phyloP scores from a whole-genome alignment of 139 green algal genomes.

The Deuterostichococcus epilithicus region DNA sequence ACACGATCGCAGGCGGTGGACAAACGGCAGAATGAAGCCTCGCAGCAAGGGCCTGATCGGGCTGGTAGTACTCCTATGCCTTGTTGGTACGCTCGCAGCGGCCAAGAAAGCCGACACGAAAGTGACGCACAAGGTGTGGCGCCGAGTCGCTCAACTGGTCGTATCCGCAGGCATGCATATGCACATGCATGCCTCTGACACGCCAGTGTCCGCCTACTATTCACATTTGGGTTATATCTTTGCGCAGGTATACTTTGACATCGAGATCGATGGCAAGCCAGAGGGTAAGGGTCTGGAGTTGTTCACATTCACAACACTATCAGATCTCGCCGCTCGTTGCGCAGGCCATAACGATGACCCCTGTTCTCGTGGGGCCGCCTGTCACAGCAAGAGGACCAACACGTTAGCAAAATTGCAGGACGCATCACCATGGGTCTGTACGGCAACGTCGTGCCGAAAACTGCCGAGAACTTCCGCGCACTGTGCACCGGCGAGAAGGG shows the following conservation, averaged over 20 bases:
- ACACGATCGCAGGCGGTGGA: too few species aligned
- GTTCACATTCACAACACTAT: slow-evolving; percentile 5
- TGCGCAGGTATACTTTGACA: slow-evolving; percentile 53
- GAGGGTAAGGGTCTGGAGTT: slow-evolving; percentile 29
- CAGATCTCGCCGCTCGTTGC: background rate
- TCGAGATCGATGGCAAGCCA: slow-evolving; percentile 63
- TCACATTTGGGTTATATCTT: background rate
- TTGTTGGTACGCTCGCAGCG: too few species aligned
- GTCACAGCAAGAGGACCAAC: background rate
- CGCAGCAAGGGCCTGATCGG: too few species aligned
- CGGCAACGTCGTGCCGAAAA: slow-evolving; percentile 79
- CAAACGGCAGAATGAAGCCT: too few species aligned
- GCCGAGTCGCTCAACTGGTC: too few species aligned
- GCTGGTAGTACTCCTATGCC: too few species aligned
- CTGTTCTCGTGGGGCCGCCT: background rate
- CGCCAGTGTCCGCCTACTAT: too few species aligned
- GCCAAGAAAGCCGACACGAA: too few species aligned
- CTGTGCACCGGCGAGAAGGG: slow-evolving; percentile 47
- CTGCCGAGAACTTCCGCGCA: slow-evolving; percentile 80
- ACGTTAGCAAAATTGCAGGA: slow-evolving; percentile 31
- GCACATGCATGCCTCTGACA: too few species aligned
- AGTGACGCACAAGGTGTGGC: too few species aligned
- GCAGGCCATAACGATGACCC: background rate
- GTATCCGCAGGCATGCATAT: too few species aligned
- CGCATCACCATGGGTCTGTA: slow-evolving; percentile 83